Evolutionary conservation across 1,139 yeast species (phyloP).

Genomic region (Yamadazyma songkhlaensis): DNA sequence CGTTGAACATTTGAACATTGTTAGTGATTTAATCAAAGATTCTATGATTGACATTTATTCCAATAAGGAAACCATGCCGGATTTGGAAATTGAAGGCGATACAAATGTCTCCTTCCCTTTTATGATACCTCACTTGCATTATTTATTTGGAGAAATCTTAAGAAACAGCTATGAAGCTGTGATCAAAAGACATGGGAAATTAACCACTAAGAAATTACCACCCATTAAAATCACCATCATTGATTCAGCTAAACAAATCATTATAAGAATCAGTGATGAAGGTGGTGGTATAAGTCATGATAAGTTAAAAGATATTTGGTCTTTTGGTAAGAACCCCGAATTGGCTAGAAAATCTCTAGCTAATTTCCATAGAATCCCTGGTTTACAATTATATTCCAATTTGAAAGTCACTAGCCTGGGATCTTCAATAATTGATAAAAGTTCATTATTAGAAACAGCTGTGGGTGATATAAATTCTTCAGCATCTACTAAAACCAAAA

Average conservation of each 20-base stretch:
- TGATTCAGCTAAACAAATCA: slow-evolving; percentile 61
- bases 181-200: slow-evolving; percentile 38
- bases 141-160: slow-evolving; percentile 79
- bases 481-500: slow-evolving; percentile 22
- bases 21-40: slow-evolving; percentile 48
- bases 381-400: slow-evolving; percentile 44
- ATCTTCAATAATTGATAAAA: slow-evolving; percentile 31
- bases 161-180: slow-evolving; percentile 85
- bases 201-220: slow-evolving; percentile 44
- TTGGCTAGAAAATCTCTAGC: slow-evolving; percentile 54
- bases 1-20: slow-evolving; percentile 53
- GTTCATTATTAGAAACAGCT: slow-evolving; percentile 27
- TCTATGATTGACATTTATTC: slow-evolving; percentile 53
- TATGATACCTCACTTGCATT: slow-evolving; percentile 81
- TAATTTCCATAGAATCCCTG: slow-evolving; percentile 69
- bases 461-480: slow-evolving; percentile 39
- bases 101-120: slow-evolving; percentile 68
- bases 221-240: slow-evolving; percentile 73
- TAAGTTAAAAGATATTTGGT: slow-evolving; percentile 68
- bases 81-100: slow-evolving; percentile 69
- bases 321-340: slow-evolving; percentile 70
- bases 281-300: slow-evolving; percentile 81
- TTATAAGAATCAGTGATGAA: slow-evolving; percentile 79
- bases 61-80: slow-evolving; percentile 62
- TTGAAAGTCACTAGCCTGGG: slow-evolving; percentile 40